Base-by-base conservation (phyloP, 2,329 filamentous ascomycete species). In the Stromatinia cepivora region DNA sequence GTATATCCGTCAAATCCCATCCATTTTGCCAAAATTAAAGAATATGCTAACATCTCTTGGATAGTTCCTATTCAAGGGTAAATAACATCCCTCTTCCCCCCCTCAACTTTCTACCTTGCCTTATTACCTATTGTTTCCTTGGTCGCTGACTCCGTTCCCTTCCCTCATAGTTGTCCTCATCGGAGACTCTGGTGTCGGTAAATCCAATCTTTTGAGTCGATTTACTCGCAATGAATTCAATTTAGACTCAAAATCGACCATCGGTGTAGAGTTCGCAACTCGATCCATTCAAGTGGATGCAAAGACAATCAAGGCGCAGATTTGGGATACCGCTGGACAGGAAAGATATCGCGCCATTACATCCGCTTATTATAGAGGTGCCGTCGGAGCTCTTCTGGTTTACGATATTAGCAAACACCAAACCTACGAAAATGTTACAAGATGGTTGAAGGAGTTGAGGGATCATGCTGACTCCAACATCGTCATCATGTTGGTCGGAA, bases 151-250 rank as follows among this genome's bases (percentile, higher is more conserved):
- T 65, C 70, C 71, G 7, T 45, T 73, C 67, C 79, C 39, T 61
- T 17, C n/a, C 13, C n/a, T 36, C 17, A 58, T 67, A 97, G 94
- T 98, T 81, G 95, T 99, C 81, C 87, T 99, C 82, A 99, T 99
- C 81, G 95, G 95, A 88, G 95, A 99, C 85, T 97, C 94, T 76
- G 95, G 95, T 79, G 95, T 99, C 83, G 95, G 95, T 86, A 99
- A 99, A 87, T 99, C 95, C 86, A 99, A 99, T 85, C 92, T 99
- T 78, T 87, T 99, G 84, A 97, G 94, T 84, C 92, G 96, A 83
- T 99, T 99, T 88, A 98, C 95, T 78, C 93, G 95, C 81, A 98
- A 99, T 83, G 95, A 99, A 84, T 99, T 99, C 91, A 98, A 98
- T 84, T 88, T 98, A 75, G 95, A 99, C 84, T 97, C 94, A 82